A percentile compares a stretch with the other conserved stretches of the same genome.
These are phyloP conservation scores for Saccharomycopsis phalli DNA, from an alignment of 1,139 yeast species.

Conservation along the genomic window DNA sequence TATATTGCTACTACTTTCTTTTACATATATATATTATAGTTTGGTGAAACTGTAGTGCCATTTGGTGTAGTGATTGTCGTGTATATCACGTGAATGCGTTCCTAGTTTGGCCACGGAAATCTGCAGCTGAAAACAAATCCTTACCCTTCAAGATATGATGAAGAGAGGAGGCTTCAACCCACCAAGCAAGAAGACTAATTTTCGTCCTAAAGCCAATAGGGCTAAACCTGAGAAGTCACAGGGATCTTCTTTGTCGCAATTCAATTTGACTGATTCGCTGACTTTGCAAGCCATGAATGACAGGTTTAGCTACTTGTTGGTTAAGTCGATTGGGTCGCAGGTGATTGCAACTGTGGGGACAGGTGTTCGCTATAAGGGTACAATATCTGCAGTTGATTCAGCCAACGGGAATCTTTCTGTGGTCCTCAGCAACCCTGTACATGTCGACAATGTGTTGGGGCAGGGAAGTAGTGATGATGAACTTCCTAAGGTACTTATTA, in stretches of 20 bases:
- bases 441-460: conserved; percentile 32
- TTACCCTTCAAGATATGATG: background rate
- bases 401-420: conserved; percentile 40
- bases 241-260: background rate
- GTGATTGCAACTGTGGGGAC: conserved; percentile 53
- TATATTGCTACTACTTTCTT: too few relatives aligned
- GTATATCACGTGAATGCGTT: background rate
- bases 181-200: background rate
- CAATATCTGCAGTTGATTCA: conserved; percentile 38
- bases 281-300: conserved; percentile 33
- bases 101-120: background rate
- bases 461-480: conserved; percentile 30
- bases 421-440: conserved; percentile 43
- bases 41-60: too few relatives aligned
- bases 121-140: too few relatives aligned
- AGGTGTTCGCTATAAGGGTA: conserved; percentile 56
- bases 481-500: conserved; percentile 39
- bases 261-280: conserved; percentile 12
- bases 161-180: conserved; percentile 1
- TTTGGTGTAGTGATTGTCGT: background rate
- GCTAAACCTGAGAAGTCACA: background rate
- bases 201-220: background rate
- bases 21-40: too few relatives aligned
- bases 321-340: conserved; percentile 48
- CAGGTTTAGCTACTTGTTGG: conserved; percentile 40